phyloP scores from a whole-genome alignment of 2,329 filamentous ascomycete genomes.

The Chrysoporthe austroafricana region DNA sequence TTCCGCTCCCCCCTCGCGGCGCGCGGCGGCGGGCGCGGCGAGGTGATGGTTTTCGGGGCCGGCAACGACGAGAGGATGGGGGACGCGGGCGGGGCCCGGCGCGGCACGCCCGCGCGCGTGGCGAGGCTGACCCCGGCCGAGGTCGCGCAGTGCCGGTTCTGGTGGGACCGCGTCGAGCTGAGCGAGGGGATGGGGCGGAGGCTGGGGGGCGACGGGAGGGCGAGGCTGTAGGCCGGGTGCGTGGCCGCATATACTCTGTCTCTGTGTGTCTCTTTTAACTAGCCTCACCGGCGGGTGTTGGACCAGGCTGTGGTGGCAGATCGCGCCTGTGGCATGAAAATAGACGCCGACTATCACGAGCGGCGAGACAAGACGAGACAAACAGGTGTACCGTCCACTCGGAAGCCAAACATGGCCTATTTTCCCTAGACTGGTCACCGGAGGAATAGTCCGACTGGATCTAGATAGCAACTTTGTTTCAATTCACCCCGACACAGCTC shows the following conservation, averaged over 20 bases:
- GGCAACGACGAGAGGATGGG: slow-evolving; percentile 60
- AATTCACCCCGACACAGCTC: background rate
- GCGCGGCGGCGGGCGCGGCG: slow-evolving; percentile 35
- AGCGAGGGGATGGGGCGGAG: slow-evolving; percentile 48
- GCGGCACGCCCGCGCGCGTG: slow-evolving; percentile 50
- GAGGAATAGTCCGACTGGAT: no score
- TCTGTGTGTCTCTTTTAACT: background rate
- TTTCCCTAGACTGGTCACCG: no score
- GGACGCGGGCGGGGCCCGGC: slow-evolving; percentile 37
- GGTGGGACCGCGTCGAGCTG: slow-evolving; percentile 59
- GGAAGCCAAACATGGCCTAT: no score
- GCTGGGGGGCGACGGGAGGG: slow-evolving; percentile 1
- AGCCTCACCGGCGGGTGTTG: no score
- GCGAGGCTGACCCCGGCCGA: slow-evolving; percentile 48
- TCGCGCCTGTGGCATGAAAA: no score
- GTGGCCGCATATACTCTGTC: background rate
- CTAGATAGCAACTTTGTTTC: background rate
- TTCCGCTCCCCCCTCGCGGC: slow-evolving; percentile 34
- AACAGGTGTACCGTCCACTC: no score
- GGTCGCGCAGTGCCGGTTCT: slow-evolving; percentile 57
- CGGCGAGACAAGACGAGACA: no score
- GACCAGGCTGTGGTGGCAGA: no score
- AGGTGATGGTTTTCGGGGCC: slow-evolving; percentile 59
- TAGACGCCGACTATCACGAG: no score
- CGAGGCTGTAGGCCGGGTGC: slow-evolving; percentile 5